These are phyloP conservation scores for Lentinula guzmanii DNA, from an alignment of 768 basidiomycete genomes.

Conservation along the genomic window DNA sequence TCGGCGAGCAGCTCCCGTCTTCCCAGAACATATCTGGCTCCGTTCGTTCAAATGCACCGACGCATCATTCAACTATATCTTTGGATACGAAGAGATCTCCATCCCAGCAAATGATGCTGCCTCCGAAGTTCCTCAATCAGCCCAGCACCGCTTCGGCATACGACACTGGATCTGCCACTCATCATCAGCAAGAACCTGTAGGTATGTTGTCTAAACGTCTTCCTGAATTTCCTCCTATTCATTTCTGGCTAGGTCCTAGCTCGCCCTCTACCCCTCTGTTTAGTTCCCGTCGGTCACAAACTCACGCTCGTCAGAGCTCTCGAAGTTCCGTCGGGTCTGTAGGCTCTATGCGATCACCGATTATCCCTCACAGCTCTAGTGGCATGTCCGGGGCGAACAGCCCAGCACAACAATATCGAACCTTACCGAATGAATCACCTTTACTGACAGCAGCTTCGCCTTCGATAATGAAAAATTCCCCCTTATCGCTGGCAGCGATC, in stretches of 20 bases:
- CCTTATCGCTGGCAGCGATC: constrained; percentile 4
- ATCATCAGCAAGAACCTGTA: background rate
- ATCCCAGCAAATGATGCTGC: background rate
- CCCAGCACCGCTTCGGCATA: background rate
- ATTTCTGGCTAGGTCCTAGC: background rate
- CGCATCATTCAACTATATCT: background rate
- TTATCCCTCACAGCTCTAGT: background rate
- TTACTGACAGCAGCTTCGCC: background rate
- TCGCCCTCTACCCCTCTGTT: background rate
- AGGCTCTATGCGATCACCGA: background rate
- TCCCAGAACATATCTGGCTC: background rate
- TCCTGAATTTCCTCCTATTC: background rate
- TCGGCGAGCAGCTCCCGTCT: background rate
- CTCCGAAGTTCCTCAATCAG: background rate
- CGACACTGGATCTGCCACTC: background rate
- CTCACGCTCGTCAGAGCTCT: constrained; percentile 2
- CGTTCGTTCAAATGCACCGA: background rate
- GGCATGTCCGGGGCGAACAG: background rate
- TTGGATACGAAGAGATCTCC: background rate
- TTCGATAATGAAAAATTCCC: background rate
- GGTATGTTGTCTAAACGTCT: background rate
- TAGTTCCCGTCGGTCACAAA: background rate
- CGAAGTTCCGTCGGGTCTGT: constrained; percentile 1
- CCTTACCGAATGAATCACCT: background rate
- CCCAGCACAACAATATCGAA: background rate